These are phyloP conservation scores for Trichophyton schoenleinii DNA, from an alignment of 2,329 filamentous ascomycete genomes.

Conservation along the genomic window DNA sequence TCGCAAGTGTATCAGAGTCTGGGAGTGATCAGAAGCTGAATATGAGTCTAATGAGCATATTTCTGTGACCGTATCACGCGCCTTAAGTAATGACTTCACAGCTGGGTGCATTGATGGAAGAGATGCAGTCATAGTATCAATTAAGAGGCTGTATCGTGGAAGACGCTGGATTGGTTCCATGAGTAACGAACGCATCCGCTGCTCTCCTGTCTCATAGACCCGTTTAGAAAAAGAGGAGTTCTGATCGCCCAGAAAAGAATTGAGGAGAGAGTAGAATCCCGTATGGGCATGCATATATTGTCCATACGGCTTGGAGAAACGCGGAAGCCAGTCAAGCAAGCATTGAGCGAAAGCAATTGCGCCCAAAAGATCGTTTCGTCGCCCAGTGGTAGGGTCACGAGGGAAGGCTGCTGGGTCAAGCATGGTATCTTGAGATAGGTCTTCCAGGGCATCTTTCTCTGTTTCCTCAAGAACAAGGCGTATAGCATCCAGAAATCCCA, in stretches of 20 bases:
- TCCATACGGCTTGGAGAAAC: constrained; percentile 80
- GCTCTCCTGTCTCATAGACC: constrained; percentile 74
- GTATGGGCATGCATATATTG: constrained; percentile 88
- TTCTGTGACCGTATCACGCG: constrained; percentile 84
- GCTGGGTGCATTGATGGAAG: constrained; percentile 79
- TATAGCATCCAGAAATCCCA: constrained; percentile 65
- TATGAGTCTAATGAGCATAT: constrained; percentile 87
- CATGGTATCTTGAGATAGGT: constrained; percentile 52
- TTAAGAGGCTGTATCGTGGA: constrained; percentile 87
- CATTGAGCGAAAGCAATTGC: constrained; percentile 65
- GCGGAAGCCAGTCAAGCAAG: constrained; percentile 83
- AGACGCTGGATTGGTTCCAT: constrained; percentile 94
- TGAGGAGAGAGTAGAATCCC: constrained; percentile 70
- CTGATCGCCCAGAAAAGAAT: constrained; percentile 59
- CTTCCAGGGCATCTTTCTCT: constrained; percentile 63
- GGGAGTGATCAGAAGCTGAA: constrained; percentile 52
- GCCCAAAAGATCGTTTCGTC: constrained; percentile 59
- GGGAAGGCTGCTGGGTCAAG: constrained; percentile 37
- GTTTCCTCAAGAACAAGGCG: constrained; percentile 67
- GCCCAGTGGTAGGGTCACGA: constrained; percentile 32
- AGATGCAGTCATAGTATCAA: constrained; percentile 84
- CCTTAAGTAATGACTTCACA: constrained; percentile 68
- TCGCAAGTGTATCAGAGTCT: constrained; percentile 59
- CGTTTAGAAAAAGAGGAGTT: constrained; percentile 72
- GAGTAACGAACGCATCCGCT: constrained; percentile 75